Conservation (phyloP, 2,329 filamentous ascomycete species). For the Bimuria novae-zelandiae region DNA sequence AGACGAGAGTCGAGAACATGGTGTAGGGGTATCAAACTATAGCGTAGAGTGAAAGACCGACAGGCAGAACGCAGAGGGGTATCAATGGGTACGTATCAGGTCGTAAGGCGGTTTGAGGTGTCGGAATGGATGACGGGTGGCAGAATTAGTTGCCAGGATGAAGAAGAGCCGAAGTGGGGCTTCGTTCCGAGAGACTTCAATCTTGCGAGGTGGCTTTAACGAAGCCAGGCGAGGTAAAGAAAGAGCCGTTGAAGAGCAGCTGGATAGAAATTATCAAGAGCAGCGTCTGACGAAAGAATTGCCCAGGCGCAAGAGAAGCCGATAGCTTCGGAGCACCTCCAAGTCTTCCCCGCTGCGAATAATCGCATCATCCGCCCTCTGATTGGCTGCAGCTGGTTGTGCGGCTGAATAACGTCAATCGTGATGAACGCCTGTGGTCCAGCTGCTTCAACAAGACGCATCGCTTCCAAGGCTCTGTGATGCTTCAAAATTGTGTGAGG, state of each 20-base stretch:
- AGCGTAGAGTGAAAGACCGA: no score
- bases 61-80: background rate
- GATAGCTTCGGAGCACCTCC: constrained; percentile 7
- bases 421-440: background rate
- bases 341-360: constrained; percentile 6
- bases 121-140: constrained; percentile 5
- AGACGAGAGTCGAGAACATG: constrained; percentile 60
- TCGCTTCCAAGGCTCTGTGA: background rate
- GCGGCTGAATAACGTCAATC: background rate
- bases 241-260: background rate
- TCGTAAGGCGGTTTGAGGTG: no score
- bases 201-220: background rate
- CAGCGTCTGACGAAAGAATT: background rate
- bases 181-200: constrained; percentile 8
- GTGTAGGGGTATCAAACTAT: constrained; percentile 9
- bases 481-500: background rate
- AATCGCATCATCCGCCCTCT: background rate
- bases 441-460: no score
- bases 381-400: constrained; percentile 1
- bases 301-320: background rate
- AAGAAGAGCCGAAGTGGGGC: constrained; percentile 7
- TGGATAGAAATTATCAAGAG: background rate
- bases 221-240: background rate
- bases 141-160: constrained; percentile 7
- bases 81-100: no score